Conservation (phyloP, 371 early-diverging fungal genomes). For the Circinella umbellata region DNA sequence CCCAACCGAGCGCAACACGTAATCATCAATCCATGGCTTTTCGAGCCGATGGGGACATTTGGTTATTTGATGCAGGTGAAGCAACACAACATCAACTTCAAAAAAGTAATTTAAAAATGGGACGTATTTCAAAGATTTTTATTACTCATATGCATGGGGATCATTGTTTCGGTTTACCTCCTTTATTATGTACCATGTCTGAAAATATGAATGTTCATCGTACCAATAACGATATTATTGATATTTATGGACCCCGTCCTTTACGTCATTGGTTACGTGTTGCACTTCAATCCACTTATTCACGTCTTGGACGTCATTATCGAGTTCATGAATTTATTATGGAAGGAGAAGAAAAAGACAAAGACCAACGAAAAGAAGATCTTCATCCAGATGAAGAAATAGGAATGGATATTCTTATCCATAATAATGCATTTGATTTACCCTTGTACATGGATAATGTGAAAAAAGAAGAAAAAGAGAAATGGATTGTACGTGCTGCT, state of each 20-base stretch:
- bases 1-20: constrained; percentile 71
- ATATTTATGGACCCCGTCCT: constrained; percentile 62
- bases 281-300: constrained; percentile 48
- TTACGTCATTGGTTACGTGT: constrained; percentile 55
- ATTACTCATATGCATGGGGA: constrained; percentile 72
- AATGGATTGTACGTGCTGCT: constrained; percentile 41
- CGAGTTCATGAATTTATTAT: constrained; percentile 53
- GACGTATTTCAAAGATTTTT: constrained; percentile 54
- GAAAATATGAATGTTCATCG: constrained; percentile 37
- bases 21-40: constrained; percentile 73
- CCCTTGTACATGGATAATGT: background rate
- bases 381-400: constrained; percentile 48
- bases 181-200: constrained; percentile 58
- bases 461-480: background rate
- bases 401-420: background rate
- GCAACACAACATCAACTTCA: constrained; percentile 73
- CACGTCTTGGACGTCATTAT: constrained; percentile 40
- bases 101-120: constrained; percentile 45
- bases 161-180: constrained; percentile 64
- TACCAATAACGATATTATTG: constrained; percentile 23
- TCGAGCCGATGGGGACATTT: constrained; percentile 53
- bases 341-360: constrained; percentile 25
- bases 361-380: constrained; percentile 1
- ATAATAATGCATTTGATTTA: constrained; percentile 5
- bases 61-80: constrained; percentile 82